Conservation (phyloP, 805 yeast genomes). For the Candida peoriensis region DNA sequence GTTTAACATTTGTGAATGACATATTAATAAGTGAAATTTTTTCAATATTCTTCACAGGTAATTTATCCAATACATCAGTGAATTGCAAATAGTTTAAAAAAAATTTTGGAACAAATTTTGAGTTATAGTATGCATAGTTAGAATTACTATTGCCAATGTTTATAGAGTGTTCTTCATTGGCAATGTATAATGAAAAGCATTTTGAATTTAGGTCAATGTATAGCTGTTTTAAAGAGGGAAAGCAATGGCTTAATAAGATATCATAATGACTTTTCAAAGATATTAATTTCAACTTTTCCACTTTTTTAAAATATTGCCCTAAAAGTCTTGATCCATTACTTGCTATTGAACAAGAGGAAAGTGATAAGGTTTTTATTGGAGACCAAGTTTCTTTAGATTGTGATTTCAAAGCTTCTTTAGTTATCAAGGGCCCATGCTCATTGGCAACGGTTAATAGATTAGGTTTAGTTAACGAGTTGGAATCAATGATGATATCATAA, state of each 20-base stretch:
- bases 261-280: constrained; percentile 40
- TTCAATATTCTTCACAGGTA: constrained; percentile 11
- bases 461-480: constrained; percentile 30
- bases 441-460: constrained; percentile 19
- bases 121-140: constrained; percentile 24
- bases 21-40: constrained; percentile 18
- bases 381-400: constrained; percentile 24
- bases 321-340: constrained; percentile 32
- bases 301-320: constrained; percentile 37
- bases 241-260: constrained; percentile 44
- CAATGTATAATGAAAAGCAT: constrained; percentile 30
- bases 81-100: constrained; percentile 20
- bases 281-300: constrained; percentile 32
- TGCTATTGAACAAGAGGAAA: constrained; percentile 30
- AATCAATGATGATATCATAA: constrained; percentile 45
- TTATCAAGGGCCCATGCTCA: constrained; percentile 18
- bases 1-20: constrained; percentile 22
- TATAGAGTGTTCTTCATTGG: constrained; percentile 13
- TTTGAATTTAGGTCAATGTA: constrained; percentile 45
- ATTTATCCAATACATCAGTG: constrained; percentile 13
- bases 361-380: constrained; percentile 28
- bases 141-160: constrained; percentile 20
- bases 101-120: constrained; percentile 25
- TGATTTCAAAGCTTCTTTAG: constrained; percentile 15
- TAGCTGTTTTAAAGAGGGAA: constrained; percentile 33